Conservation (phyloP, 2,329 filamentous ascomycete genomes). For the Clarireedia monteithiana region DNA sequence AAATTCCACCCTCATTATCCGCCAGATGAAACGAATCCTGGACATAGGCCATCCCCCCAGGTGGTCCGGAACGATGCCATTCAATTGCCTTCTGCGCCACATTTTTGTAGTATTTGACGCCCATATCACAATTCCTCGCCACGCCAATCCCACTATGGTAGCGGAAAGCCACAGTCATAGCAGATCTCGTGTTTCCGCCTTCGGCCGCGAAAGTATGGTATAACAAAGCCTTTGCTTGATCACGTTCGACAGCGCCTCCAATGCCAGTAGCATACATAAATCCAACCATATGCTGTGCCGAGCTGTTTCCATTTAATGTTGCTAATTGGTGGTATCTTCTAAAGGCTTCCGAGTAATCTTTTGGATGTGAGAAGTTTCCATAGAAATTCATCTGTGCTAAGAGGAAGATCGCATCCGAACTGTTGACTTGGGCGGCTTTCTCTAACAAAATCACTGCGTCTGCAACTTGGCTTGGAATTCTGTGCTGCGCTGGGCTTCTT, state of each 20-base stretch:
- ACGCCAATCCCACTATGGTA: conserved; percentile 81
- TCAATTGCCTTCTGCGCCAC: conserved; percentile 89
- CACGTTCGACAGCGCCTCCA: conserved; percentile 67
- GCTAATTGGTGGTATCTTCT: conserved; percentile 74
- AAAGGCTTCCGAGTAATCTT: conserved; percentile 74
- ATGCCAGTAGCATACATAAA: conserved; percentile 94
- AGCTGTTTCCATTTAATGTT: conserved; percentile 71
- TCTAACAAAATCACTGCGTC: conserved; percentile 52
- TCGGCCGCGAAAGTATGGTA: conserved; percentile 93
- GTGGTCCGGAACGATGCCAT: conserved; percentile 84
- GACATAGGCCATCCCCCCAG: conserved; percentile 73
- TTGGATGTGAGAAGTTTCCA: conserved; percentile 83
- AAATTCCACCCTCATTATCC: conserved; percentile 86
- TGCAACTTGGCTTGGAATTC: conserved; percentile 42
- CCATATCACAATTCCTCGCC: conserved; percentile 75
- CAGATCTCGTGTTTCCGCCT: conserved; percentile 71
- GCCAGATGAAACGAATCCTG: conserved; percentile 77
- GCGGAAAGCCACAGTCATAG: conserved; percentile 90
- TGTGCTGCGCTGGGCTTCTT: conserved; percentile 24
- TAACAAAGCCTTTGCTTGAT: conserved; percentile 85
- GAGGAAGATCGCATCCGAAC: conserved; percentile 80
- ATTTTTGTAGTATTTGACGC: conserved; percentile 81
- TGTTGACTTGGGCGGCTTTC: conserved; percentile 44
- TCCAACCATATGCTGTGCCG: conserved; percentile 91
- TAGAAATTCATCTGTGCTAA: conserved; percentile 95